phyloP scores from a whole-genome alignment of 805 yeast genomes.

The Lipomyces chichibuensis region DNA sequence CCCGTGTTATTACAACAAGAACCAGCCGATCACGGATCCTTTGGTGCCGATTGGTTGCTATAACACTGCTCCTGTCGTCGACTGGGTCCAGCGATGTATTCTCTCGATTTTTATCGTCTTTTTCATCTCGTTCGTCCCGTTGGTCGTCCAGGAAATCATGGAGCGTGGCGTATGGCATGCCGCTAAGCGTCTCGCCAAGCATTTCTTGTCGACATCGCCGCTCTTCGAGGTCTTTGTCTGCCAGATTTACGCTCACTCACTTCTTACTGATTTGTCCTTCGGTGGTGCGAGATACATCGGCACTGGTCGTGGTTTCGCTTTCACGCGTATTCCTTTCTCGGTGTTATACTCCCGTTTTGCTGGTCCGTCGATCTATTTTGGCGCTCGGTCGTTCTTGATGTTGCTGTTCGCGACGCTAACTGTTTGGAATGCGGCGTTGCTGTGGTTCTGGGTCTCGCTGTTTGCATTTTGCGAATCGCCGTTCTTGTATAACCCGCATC shows the following conservation, averaged over 20 bases:
- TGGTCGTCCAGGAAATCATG: slow-evolving; percentile 81
- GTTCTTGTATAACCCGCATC: slow-evolving; percentile 95
- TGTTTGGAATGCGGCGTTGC: slow-evolving; percentile 91
- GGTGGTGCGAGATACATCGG: slow-evolving; percentile 93
- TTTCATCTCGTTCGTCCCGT: slow-evolving; percentile 86
- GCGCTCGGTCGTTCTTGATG: slow-evolving; percentile 68
- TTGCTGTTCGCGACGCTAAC: slow-evolving; percentile 74
- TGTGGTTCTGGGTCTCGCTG: slow-evolving; percentile 97
- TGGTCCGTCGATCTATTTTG: slow-evolving; percentile 73
- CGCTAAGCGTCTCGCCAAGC: slow-evolving; percentile 66
- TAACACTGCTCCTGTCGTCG: slow-evolving; percentile 78
- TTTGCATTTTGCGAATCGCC: slow-evolving; percentile 89
- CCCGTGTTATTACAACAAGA: slow-evolving; percentile 64
- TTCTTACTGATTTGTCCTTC: slow-evolving; percentile 73
- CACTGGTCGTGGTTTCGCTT: slow-evolving; percentile 94
- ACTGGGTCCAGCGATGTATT: slow-evolving; percentile 89
- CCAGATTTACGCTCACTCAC: slow-evolving; percentile 82
- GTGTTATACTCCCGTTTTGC: slow-evolving; percentile 77
- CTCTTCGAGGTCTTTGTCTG: slow-evolving; percentile 94
- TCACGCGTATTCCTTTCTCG: slow-evolving; percentile 73
- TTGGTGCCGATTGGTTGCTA: slow-evolving; percentile 83
- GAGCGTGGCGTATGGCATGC: slow-evolving; percentile 87
- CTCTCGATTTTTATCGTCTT: slow-evolving; percentile 90
- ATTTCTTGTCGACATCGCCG: slow-evolving; percentile 81
- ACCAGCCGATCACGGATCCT: slow-evolving; percentile 72